Conservation (phyloP, 2,329 filamentous ascomycete genomes). For the Gliomastix tumulicola region DNA sequence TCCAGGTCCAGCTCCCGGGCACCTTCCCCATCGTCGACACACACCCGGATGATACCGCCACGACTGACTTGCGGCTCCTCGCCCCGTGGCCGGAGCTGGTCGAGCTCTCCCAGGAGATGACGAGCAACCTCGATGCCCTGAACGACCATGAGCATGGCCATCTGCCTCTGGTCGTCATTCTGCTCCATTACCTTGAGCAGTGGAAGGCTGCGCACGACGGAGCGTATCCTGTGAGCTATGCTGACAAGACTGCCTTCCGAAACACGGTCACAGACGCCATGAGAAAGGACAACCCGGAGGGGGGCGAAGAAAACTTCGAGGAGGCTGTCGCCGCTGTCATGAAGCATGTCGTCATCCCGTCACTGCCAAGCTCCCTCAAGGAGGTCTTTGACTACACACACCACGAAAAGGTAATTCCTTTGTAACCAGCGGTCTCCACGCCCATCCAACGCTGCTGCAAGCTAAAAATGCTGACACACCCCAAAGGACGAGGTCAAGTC, state of each 20-base stretch:
- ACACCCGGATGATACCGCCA: constrained; percentile 82
- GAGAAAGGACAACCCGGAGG: constrained; percentile 69
- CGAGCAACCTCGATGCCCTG: constrained; percentile 61
- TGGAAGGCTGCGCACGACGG: constrained; percentile 73
- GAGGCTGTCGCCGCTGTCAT: constrained; percentile 84
- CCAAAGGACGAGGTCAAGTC: constrained; percentile 37
- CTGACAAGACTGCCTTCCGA: constrained; percentile 81
- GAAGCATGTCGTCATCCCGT: constrained; percentile 70
- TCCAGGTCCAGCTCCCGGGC: constrained; percentile 70
- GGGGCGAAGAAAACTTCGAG: constrained; percentile 94
- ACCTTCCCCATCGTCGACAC: constrained; percentile 92
- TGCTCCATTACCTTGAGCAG: constrained; percentile 72
- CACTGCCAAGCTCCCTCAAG: constrained; percentile 60
- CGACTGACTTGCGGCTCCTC: constrained; percentile 76
- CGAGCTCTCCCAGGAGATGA: constrained; percentile 59
- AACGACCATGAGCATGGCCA: constrained; percentile 83
- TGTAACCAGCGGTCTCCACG: neutral
- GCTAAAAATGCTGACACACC: constrained; percentile 4
- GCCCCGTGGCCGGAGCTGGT: constrained; percentile 79
- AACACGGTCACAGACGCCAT: constrained; percentile 60
- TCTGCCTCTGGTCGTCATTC: constrained; percentile 75
- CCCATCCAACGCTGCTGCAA: too few relatives aligned
- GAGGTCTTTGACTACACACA: constrained; percentile 76
- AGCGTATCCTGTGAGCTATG: constrained; percentile 63
- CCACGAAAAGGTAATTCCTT: constrained; percentile 2